phyloP scores from a whole-genome alignment of 73 alveolate genomes.

The Uronychia setigera region DNA sequence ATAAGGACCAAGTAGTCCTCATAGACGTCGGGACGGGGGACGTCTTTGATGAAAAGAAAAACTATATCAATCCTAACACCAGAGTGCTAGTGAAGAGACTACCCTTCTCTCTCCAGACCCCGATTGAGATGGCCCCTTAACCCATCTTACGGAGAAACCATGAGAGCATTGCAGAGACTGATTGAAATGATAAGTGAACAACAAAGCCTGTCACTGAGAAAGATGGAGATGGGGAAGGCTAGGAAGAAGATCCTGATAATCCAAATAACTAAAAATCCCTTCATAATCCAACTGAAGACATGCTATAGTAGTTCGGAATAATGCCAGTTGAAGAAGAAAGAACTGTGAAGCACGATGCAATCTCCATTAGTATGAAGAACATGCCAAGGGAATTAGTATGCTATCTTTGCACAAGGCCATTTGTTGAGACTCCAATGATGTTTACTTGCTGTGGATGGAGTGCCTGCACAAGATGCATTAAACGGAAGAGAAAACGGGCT shows the following conservation, averaged over 20 bases:
- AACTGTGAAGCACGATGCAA: neutral
- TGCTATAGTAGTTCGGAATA: neutral
- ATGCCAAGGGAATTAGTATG: neutral
- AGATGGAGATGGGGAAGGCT: neutral
- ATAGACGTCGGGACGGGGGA: slow-evolving; percentile 2
- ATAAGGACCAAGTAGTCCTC: neutral
- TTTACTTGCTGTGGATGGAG: neutral
- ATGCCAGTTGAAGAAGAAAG: neutral
- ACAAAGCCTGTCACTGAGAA: no score
- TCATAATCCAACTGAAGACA: neutral
- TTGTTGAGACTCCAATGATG: neutral
- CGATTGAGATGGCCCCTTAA: neutral
- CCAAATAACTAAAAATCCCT: no score
- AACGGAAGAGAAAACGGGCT: neutral
- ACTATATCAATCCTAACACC: neutral
- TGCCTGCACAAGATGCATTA: neutral
- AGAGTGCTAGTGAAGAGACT: neutral
- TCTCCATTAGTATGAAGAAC: neutral
- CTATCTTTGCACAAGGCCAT: neutral
- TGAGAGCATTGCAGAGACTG: neutral
- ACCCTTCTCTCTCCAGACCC: neutral
- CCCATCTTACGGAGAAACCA: neutral
- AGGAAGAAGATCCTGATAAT: neutral
- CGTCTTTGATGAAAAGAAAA: neutral
- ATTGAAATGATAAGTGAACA: neutral